Base-by-base conservation (phyloP, 495 filamentous ascomycete species). In the Aspergillus ostianus region DNA sequence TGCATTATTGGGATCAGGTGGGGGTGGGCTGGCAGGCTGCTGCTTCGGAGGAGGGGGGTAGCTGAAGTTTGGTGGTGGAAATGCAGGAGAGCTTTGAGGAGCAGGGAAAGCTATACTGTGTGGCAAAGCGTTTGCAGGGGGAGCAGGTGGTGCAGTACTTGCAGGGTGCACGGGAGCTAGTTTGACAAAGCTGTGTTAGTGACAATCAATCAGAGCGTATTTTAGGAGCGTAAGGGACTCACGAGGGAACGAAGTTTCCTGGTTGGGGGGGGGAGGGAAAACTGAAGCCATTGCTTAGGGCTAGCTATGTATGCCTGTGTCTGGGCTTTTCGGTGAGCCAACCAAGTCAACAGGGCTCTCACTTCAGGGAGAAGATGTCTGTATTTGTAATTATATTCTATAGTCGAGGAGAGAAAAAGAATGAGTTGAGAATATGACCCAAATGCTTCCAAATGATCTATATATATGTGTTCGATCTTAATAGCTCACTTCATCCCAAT, bases 41-140 rank as follows among this genome's bases (percentile, higher is more conserved):
- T 76, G 63, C 27, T 48, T 68, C 18, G 74, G 75, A 2, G 77
- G 76, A 15, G 74, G 73, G 10, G 76, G 73, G 48, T 73, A 80
- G 52, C 55, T 70, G 64, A 70, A 70, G 27, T 69, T 70, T 6
- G 72, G 72, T 15, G 73, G 65, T 23, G 76, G 63, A 41, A 69
- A 72, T 9, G 64, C 64, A 1, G 71, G 63, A 10, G 69, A 61
- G n/a, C 29, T 21, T n/a, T 67, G 71, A 18, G 63, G 56, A 3
- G 57, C 20, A 41, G 59, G 65, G 47, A 65, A 57, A 5, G 30
- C 56, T 62, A 45, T 51, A 18, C 17, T 10, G 46, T 44, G 32
- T 29, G 55, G 17, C 8, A 12, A 12, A 1, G 19, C 20, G 8
- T 26, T 36, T 30, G 23, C 27, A 44, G 12, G 9, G 26, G 21